Conservation (phyloP, 441 rosid species). For the Adansonia madagascariensis region DNA sequence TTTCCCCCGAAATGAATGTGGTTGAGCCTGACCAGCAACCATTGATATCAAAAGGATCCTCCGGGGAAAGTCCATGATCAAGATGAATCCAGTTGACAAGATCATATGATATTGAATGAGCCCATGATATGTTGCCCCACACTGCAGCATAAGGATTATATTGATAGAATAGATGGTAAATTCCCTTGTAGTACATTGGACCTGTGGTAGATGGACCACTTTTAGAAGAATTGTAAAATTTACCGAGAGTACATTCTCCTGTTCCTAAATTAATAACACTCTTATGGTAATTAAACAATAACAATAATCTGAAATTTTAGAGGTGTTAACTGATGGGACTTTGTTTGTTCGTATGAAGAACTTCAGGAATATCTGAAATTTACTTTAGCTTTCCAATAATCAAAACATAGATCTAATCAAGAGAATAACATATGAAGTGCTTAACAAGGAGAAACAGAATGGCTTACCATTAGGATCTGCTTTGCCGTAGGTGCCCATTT, state of each 20-base stretch:
- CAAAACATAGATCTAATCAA: neutral
- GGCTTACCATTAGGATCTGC: constrained; percentile 25
- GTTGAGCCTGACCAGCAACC: constrained; percentile 62
- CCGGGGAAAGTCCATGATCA: constrained; percentile 38
- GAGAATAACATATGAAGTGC: neutral
- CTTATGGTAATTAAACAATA: neutral
- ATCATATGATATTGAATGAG: constrained; percentile 55
- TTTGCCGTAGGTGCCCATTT: neutral
- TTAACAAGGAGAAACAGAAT: neutral
- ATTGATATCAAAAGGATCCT: constrained; percentile 42
- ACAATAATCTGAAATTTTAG: neutral
- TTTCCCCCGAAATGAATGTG: constrained; percentile 43
- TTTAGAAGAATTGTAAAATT: neutral
- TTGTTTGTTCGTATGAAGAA: neutral
- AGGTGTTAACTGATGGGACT: neutral
- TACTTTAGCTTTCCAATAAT: too few relatives aligned
- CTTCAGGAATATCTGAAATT: neutral
- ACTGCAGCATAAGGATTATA: constrained; percentile 47
- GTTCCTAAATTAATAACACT: neutral
- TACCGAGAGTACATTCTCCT: too few relatives aligned
- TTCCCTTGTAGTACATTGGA: constrained; percentile 54
- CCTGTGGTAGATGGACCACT: constrained; percentile 35
- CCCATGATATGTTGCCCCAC: constrained; percentile 47
- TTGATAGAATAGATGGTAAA: constrained; percentile 59
- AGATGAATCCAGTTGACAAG: constrained; percentile 59